Evolutionary conservation across 306 rosid genomes (phyloP).

Genomic region (Prunus campanulata): DNA sequence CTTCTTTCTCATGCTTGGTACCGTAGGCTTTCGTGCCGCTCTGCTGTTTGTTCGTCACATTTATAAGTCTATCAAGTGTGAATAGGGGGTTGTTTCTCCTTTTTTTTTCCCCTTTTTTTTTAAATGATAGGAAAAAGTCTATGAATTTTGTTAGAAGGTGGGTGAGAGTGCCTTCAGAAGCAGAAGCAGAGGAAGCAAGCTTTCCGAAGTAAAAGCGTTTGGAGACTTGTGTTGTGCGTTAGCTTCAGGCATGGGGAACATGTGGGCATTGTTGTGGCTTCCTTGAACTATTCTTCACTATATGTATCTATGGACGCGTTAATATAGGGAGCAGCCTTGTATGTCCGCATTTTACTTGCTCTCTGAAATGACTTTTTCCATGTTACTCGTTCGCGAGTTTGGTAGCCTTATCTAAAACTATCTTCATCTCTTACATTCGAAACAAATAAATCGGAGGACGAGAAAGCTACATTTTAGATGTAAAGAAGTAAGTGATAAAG

Average conservation of each 20-base stretch:
- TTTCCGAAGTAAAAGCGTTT: slow-evolving; percentile 23
- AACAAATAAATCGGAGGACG: no score
- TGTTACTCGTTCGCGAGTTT: background rate
- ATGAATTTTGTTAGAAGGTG: slow-evolving; percentile 38
- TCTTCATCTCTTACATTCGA: no score
- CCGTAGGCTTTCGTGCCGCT: slow-evolving; percentile 88
- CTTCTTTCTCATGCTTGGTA: slow-evolving; percentile 96
- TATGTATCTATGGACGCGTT: slow-evolving; percentile 38
- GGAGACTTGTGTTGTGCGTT: slow-evolving; percentile 25
- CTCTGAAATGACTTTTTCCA: slow-evolving; percentile 18
- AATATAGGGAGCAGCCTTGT: slow-evolving; percentile 33
- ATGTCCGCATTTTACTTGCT: slow-evolving; percentile 25
- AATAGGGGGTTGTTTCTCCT: slow-evolving; percentile 42
- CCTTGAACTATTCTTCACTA: slow-evolving; percentile 28
- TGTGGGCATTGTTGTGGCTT: slow-evolving; percentile 20
- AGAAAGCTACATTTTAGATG: no score
- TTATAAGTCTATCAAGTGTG: slow-evolving; percentile 98
- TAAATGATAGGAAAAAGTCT: slow-evolving; percentile 33
- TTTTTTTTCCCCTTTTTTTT: slow-evolving; percentile 19
- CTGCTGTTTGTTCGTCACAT: slow-evolving; percentile 91
- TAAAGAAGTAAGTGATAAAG: no score
- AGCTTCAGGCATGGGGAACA: slow-evolving; percentile 39
- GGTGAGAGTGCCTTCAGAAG: slow-evolving; percentile 45
- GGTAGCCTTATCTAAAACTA: no score
- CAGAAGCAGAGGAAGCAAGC: slow-evolving; percentile 31